A percentile compares a stretch with the other conserved stretches of the same genome.
Evolutionary conservation across 2,329 filamentous ascomycete species (phyloP).

Genomic region (Botryotinia convoluta): DNA sequence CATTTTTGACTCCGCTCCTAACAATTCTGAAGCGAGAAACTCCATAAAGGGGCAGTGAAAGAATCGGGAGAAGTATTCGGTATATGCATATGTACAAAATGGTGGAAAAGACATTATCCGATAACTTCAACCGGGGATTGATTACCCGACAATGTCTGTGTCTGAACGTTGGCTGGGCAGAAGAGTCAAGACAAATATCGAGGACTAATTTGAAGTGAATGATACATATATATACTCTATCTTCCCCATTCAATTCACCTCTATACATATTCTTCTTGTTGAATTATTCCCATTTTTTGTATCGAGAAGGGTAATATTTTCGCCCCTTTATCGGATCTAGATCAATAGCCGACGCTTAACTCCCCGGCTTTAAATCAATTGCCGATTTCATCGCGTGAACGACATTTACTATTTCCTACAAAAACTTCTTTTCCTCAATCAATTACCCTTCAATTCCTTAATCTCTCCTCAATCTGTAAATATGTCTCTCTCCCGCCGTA

Average conservation of each 20-base stretch:
- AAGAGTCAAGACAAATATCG: background rate
- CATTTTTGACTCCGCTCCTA: background rate
- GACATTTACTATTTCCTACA: background rate
- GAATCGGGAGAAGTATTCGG: background rate
- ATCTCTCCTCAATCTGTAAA: background rate
- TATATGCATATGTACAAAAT: background rate
- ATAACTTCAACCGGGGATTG: background rate
- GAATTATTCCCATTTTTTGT: background rate
- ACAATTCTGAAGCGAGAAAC: background rate
- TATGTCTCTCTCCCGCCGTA: conserved; percentile 18
- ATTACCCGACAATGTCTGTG: background rate
- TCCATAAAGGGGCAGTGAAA: conserved; percentile 1
- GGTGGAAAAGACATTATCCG: conserved; percentile 21
- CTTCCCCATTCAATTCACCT: background rate
- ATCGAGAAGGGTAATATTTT: background rate
- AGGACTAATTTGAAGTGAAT: background rate
- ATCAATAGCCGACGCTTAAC: conserved; percentile 13
- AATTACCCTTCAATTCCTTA: background rate
- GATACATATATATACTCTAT: conserved; percentile 3
- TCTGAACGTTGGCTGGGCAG: background rate
- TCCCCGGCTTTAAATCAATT: conserved; percentile 5
- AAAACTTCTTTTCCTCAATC: background rate
- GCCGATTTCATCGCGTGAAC: background rate
- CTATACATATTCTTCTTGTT: background rate
- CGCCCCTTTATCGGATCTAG: conserved; percentile 1